Evolutionary conservation across 1,139 yeast species (phyloP), one percentile per base, ranked within the genome.

Genomic region (Cylindricascospora bacillispora): DNA sequence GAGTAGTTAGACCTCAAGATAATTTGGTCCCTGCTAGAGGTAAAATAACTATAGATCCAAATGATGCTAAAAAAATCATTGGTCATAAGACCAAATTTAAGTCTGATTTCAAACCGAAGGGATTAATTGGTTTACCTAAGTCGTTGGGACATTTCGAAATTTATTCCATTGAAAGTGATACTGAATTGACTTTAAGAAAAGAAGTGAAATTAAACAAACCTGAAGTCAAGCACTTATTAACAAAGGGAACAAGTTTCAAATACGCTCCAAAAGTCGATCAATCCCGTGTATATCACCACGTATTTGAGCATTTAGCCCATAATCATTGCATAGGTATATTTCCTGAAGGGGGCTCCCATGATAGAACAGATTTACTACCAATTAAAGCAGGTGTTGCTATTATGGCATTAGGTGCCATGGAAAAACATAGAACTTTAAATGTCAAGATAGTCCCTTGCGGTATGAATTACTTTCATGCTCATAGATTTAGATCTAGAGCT

Each of bases 311-410:
- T 53, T 64, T 89, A 39, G 69, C 81, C 13, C 67, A 70, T 35
- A 85, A 89, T 29, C 73, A 81, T 36, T 81, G 93, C 43, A 62
- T 89, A 22, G 98, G 97, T n/a, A 82, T 89, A 30, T 89, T 86
- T 58, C 97, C 97, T 3, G 97, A 86, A 58, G 97, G 97, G 30
- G 97, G 97, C 1, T 81, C 94, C 12, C 98, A 89, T 46, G 98
- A 89, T 53, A 66, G 97, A 38, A 76, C 97, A 0, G 93, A 83
- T 41, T 57, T 89, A 40, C 61, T 89, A 32, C 97, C 97, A 1
- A 62, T 89, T 46, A 89, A 89, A 49, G 95, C 97, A 1, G 98
- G 98, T 34, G 97, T 89, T 12, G 97, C 95, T 2, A 78, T 89
- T 31, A 89, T 89, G 97, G 97, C 97, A 0, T 61, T 89, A 13